A percentile compares a stretch with the other conserved stretches of the same genome.
Evolutionary conservation across 257 asterid genomes (phyloP).

Genomic region (Nicotiana otophora): DNA sequence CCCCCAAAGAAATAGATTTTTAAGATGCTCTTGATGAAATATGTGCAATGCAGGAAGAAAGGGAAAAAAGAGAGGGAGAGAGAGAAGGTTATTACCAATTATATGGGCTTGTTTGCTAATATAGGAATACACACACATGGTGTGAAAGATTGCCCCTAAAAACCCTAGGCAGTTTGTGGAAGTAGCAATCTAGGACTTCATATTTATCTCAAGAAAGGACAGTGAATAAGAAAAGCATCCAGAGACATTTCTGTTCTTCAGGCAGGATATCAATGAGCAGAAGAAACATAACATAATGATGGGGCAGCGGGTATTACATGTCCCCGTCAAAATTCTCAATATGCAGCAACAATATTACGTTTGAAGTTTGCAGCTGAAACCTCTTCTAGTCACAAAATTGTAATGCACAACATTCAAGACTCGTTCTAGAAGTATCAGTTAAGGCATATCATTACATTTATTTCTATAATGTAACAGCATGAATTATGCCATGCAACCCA

Average conservation of each 20-base stretch:
- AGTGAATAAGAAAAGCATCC: constrained; percentile 1
- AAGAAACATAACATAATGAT: neutral
- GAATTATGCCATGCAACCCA: neutral
- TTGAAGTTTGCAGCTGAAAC: neutral
- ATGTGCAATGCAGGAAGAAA: neutral
- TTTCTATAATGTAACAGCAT: neutral
- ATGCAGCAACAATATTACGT: neutral
- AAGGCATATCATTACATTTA: neutral
- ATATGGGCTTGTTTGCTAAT: neutral
- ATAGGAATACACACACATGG: neutral
- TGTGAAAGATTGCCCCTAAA: neutral
- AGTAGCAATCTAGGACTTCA: neutral
- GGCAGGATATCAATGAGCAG: neutral
- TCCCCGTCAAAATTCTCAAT: neutral
- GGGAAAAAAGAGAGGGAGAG: neutral
- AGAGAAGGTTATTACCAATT: neutral
- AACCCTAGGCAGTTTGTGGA: neutral
- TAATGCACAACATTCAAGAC: neutral
- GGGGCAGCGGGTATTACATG: neutral
- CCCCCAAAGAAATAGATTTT: neutral
- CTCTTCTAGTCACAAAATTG: neutral
- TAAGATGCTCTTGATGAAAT: neutral
- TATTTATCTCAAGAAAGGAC: neutral
- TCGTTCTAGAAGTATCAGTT: neutral
- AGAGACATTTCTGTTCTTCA: neutral